Conservation (phyloP, 495 filamentous ascomycete genomes). For the Penicillium lividum region DNA sequence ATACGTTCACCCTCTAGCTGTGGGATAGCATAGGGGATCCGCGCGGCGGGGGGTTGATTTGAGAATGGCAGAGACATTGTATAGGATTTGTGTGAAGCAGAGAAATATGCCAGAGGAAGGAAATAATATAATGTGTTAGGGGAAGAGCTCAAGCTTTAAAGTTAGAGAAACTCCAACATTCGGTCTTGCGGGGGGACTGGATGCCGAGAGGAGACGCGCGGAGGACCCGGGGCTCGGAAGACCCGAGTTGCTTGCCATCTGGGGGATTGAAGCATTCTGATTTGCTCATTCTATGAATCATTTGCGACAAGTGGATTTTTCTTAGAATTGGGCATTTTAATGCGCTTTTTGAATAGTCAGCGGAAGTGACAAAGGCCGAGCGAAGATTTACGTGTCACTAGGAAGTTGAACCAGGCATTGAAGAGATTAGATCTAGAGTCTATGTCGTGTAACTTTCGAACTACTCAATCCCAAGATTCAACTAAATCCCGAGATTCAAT, state of each 20-base stretch:
- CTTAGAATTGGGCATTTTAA: not conserved
- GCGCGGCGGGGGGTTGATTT: conserved; percentile 27
- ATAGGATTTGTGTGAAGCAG: not conserved
- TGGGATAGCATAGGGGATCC: conserved; percentile 42
- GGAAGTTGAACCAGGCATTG: not conserved
- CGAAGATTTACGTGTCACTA: no score
- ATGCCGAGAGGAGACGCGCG: conserved; percentile 10
- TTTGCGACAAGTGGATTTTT: not conserved
- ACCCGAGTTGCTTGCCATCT: conserved; percentile 19
- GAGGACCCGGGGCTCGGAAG: conserved; percentile 20
- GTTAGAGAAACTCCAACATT: not conserved
- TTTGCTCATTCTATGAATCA: not conserved
- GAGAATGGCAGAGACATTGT: conserved; percentile 32
- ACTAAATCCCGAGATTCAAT: no score
- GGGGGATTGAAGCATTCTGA: not conserved
- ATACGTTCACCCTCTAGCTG: conserved; percentile 47
- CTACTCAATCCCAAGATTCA: no score
- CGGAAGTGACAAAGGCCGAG: not conserved
- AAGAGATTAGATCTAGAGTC: not conserved
- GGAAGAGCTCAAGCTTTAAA: not conserved
- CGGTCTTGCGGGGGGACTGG: conserved; percentile 21
- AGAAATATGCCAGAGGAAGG: not conserved
- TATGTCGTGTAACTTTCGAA: no score
- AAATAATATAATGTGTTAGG: not conserved
- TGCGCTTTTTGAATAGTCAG: not conserved